phyloP scores from a whole-genome alignment of 441 rosid genomes.

The Pelargonium cotyledonis region DNA sequence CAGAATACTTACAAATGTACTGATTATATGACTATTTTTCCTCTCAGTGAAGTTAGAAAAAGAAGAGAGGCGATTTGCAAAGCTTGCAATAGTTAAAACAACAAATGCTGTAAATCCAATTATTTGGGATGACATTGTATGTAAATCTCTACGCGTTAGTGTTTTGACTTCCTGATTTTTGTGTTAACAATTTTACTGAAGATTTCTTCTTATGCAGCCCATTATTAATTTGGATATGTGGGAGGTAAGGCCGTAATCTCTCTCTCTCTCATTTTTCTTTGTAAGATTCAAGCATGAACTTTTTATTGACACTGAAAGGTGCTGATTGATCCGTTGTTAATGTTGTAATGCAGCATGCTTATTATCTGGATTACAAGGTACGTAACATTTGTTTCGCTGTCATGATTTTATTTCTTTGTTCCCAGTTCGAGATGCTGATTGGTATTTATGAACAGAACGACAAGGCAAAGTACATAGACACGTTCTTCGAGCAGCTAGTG shows the following conservation, averaged over 20 bases:
- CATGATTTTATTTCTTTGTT: constrained; percentile 5
- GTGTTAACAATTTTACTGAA: constrained; percentile 17
- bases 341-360: constrained; percentile 63
- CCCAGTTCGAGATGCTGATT: neutral
- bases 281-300: neutral
- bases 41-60: constrained; percentile 72
- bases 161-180: constrained; percentile 12
- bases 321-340: constrained; percentile 9
- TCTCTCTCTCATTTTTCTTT: constrained; percentile 3
- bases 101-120: constrained; percentile 67
- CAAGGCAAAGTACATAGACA: constrained; percentile 53
- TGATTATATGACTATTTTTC: neutral
- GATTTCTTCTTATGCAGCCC: constrained; percentile 51
- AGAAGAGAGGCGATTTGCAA: constrained; percentile 57
- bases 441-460: constrained; percentile 44
- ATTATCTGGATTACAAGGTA: constrained; percentile 89
- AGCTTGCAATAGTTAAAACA: constrained; percentile 60
- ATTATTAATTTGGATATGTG: constrained; percentile 78
- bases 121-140: constrained; percentile 79
- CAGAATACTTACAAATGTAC: neutral
- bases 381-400: constrained; percentile 2
- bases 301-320: neutral
- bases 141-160: constrained; percentile 16
- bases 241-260: constrained; percentile 54
- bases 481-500: constrained; percentile 67